Evolutionary conservation across 495 filamentous ascomycete genomes (phyloP), one percentile per base, ranked within the genome.

Genomic region (Polyplosphaeria fusca): DNA sequence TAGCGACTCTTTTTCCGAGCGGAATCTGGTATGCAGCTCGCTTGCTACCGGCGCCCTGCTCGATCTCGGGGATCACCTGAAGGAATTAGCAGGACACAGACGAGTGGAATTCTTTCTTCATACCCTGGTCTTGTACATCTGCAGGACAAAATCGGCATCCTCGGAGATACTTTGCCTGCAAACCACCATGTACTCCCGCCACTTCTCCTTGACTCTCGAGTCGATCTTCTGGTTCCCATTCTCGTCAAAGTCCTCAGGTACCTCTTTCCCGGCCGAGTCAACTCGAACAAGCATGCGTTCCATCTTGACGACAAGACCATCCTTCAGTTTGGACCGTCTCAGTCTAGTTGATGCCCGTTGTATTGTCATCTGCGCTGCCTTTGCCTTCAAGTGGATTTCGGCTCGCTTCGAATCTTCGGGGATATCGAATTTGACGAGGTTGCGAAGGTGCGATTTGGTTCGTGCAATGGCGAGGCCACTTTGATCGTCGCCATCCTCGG

Each of bases 261-360:
- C 64, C 0, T 72, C 70, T 55, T 82, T 74, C 18, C 68, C 28
- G 0, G 82, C 80, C 28, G 75, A 69, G 57, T 89, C 86, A 13
- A 86, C 76, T 11, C 82, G 76, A 7, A 89, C 80, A 11, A 89
- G 77, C 86, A 89, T 89, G 35, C 77, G 84, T 63, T 88, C 85
- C 66, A 85, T 84, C 66, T 88, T 88, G 52, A 87, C 67, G 35
- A 89, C 81, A 60, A 86, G 81, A 2, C 86, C 86, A 45, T 82
- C 77, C 47, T 78, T 72, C 4, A 75, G 28, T 50, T 66, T 68
- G 27, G 50, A 51, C 14, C 62, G 61, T 27, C 56, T 47, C 25
- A 70, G 30, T 23, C 44, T 61, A n/a, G 51, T 59, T 19, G 63
- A 64, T 5, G 55, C 65, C 40, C 47, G 53, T 45, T 55, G 61